Conservation (phyloP, 2,329 filamentous ascomycete genomes). For the Fusarium marasasianum region DNA sequence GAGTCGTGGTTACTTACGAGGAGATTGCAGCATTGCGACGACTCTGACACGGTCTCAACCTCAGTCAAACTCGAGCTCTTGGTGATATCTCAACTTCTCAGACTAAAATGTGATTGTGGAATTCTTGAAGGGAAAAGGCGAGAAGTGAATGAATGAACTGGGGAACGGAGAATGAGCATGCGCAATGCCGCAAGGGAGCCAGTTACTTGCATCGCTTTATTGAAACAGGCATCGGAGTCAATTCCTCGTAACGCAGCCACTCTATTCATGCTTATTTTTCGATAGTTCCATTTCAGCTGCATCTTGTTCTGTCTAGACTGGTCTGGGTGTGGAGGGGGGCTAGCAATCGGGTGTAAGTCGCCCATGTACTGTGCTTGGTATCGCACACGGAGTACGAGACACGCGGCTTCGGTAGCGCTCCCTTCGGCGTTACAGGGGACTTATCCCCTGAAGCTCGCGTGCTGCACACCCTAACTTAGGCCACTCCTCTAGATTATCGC, state of each 20-base stretch:
- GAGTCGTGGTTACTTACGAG: neutral
- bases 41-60: neutral
- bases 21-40: neutral
- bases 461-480: neutral
- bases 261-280: neutral
- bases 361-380: neutral
- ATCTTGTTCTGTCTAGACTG: neutral
- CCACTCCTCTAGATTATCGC: accelerated
- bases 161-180: neutral
- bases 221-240: neutral
- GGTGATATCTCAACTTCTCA: neutral
- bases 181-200: neutral
- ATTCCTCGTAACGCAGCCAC: neutral
- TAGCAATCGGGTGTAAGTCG: neutral
- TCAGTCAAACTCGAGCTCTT: neutral
- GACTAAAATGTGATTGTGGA: neutral
- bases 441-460: neutral
- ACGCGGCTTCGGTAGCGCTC: neutral
- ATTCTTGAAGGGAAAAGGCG: neutral
- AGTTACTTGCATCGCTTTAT: neutral
- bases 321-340: neutral
- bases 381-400: neutral
- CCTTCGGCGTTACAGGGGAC: neutral
- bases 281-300: constrained; percentile 1
- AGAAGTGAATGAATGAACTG: neutral